Evolutionary conservation across 805 yeast genomes (phyloP), one percentile per base, ranked within the genome.

Genomic region (Komagataella kurtzmanii): DNA sequence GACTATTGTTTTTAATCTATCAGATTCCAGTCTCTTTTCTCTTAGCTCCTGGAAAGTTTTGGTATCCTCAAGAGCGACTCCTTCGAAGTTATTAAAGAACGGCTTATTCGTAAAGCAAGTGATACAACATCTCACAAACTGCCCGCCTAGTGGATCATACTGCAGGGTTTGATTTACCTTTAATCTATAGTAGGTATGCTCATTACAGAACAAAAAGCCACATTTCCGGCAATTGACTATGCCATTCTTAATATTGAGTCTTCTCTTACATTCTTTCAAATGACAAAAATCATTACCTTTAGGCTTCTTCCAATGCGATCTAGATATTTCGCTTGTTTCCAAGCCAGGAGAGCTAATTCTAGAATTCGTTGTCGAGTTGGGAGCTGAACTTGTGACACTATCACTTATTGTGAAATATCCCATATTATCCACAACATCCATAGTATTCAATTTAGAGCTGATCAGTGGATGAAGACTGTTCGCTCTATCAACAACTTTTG

Each of bases 171-270:
- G 58, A 54, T 75, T 65, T 17, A 88, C 65, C 58, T 73, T 77
- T 47, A 80, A 72, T 50, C 73, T 69, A 57, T 71, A 80, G 50
- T 67, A 61, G 3, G 88, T 71, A 65, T 89, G 96, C 24, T 62
- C 64, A 54, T 75, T 74, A 62, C 97, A 88, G 60, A 66, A 87
- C 17, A 88, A 62, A 23, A 70, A 60, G 0, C 96, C 96, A 66
- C 96, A 89, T 56, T 76, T 77, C 21, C 91, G 67, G 64, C 96
- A 87, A 61, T 88, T 83, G 5, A 79, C 77, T 2, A 74, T 64
- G 0, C 85, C 87, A 56, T 73, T 76, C 53, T 79, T 75, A 24
- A 77, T 67, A 49, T 67, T 73, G 44, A 84, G 65, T 3, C 54
- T 57, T 50, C 67, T 73, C 7, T 57, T 52, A 58, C 88, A 83